A percentile compares a stretch with the other conserved stretches of the same genome.
Evolutionary conservation across 306 rosid genomes (phyloP).

Genomic region (Cicer arietinum): DNA sequence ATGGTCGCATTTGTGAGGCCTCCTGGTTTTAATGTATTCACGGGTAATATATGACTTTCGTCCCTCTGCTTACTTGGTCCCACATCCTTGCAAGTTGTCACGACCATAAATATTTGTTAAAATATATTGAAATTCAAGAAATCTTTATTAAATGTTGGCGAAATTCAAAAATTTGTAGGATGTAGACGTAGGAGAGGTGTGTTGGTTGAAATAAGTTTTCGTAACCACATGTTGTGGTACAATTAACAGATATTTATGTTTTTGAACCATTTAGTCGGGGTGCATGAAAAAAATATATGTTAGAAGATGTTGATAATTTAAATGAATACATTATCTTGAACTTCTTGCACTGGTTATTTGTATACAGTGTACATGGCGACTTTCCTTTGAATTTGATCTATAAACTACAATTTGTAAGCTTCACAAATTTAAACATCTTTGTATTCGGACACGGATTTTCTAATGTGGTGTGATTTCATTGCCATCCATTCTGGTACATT

Average conservation of each 20-base stretch:
- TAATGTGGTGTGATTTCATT: too few relatives aligned
- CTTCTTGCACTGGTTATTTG: not conserved
- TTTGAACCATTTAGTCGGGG: too few relatives aligned
- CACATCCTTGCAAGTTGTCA: conserved; percentile 4
- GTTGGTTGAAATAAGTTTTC: not conserved
- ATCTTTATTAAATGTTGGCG: not conserved
- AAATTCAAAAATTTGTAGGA: not conserved
- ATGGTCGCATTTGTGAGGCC: not conserved
- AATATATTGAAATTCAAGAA: not conserved
- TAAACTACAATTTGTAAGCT: too few relatives aligned
- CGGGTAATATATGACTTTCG: not conserved
- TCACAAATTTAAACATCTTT: too few relatives aligned
- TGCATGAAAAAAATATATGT: too few relatives aligned
- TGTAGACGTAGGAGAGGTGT: not conserved
- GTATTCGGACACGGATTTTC: too few relatives aligned
- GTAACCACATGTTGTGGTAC: not conserved
- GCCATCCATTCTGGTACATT: too few relatives aligned
- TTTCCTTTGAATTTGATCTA: too few relatives aligned
- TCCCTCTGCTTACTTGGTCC: not conserved
- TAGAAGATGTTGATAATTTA: too few relatives aligned
- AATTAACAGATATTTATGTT: too few relatives aligned
- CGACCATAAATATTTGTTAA: not conserved
- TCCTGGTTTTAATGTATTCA: conserved; percentile 6
- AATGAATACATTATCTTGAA: not conserved
- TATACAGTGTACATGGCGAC: too few relatives aligned